A percentile compares a stretch with the other conserved stretches of the same genome.
Conservation (phyloP, 331 rosid genomes). For the Quercus phellos region DNA sequence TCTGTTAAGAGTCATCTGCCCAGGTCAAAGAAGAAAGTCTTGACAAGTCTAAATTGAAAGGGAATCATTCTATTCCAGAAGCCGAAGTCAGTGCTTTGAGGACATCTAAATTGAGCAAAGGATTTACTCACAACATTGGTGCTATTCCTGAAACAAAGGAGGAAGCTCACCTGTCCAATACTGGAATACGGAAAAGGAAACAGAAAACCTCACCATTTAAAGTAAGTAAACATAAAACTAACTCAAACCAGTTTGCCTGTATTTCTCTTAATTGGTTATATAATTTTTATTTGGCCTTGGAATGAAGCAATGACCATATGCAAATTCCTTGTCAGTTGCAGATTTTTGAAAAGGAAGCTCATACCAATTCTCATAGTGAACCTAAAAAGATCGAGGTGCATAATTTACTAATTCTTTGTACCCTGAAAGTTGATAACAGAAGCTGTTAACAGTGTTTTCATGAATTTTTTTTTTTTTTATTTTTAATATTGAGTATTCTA, state of each 20-base stretch:
- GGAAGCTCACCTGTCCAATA: slow-evolving; percentile 33
- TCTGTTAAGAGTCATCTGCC: slow-evolving; percentile 53
- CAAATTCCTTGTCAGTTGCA: slow-evolving; percentile 37
- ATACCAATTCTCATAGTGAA: slow-evolving; percentile 40
- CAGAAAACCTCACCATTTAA: slow-evolving; percentile 45
- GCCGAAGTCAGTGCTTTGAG: slow-evolving; percentile 33
- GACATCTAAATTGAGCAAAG: slow-evolving; percentile 38
- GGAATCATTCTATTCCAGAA: slow-evolving; percentile 33
- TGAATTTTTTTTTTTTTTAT: not conserved
- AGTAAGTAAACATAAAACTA: slow-evolving; percentile 36
- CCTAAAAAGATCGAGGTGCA: slow-evolving; percentile 55
- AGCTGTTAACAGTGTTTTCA: not conserved
- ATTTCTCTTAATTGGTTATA: not conserved
- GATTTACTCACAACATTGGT: slow-evolving; percentile 28
- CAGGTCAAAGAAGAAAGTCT: slow-evolving; percentile 43
- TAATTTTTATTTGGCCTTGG: slow-evolving; percentile 23
- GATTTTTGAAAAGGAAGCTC: slow-evolving; percentile 43
- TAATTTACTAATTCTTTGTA: slow-evolving; percentile 2
- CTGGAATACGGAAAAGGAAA: slow-evolving; percentile 58
- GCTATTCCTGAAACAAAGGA: slow-evolving; percentile 38
- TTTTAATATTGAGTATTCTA: not conserved
- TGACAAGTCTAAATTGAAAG: slow-evolving; percentile 48
- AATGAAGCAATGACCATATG: slow-evolving; percentile 22
- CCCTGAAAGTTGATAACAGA: not conserved
- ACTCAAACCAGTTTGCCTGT: slow-evolving; percentile 14